phyloP scores from a whole-genome alignment of 1,284 basidiomycete species.

The Rhodotorula sp. region DNA sequence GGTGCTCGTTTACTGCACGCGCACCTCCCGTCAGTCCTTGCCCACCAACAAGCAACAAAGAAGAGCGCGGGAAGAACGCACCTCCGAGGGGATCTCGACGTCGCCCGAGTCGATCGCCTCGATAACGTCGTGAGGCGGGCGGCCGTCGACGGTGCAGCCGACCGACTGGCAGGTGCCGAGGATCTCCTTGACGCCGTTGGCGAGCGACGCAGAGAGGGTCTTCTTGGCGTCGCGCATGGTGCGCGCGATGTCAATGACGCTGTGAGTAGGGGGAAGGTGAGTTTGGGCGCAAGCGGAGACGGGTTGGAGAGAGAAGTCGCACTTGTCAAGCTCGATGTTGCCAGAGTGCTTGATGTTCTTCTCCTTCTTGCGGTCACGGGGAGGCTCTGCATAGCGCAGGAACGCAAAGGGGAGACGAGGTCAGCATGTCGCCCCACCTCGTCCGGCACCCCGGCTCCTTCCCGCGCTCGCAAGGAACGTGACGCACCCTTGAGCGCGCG shows the following conservation, averaged over 20 bases:
- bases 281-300: neutral
- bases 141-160: slow-evolving; percentile 95
- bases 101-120: slow-evolving; percentile 95
- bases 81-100: slow-evolving; percentile 86
- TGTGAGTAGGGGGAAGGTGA: neutral
- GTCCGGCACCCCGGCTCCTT: neutral
- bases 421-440: neutral
- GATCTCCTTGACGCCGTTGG: slow-evolving; percentile 76
- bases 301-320: neutral
- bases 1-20: slow-evolving; percentile 3
- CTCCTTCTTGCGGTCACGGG: slow-evolving; percentile 99
- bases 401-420: neutral
- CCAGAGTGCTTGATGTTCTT: slow-evolving; percentile 99
- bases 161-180: slow-evolving; percentile 69
- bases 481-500: slow-evolving; percentile 88
- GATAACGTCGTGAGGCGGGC: slow-evolving; percentile 74
- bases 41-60: neutral
- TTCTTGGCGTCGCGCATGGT: slow-evolving; percentile 82
- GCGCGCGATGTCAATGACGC: slow-evolving; percentile 90
- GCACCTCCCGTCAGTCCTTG: neutral
- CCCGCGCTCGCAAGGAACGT: slow-evolving; percentile 16
- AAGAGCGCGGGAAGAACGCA: slow-evolving; percentile 42
- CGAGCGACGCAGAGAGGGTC: slow-evolving; percentile 88
- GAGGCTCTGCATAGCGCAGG: slow-evolving; percentile 70
- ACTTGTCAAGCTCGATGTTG: slow-evolving; percentile 88